Conservation (phyloP, 2,329 filamentous ascomycete species). For the Chaetomiaceae sp. region DNA sequence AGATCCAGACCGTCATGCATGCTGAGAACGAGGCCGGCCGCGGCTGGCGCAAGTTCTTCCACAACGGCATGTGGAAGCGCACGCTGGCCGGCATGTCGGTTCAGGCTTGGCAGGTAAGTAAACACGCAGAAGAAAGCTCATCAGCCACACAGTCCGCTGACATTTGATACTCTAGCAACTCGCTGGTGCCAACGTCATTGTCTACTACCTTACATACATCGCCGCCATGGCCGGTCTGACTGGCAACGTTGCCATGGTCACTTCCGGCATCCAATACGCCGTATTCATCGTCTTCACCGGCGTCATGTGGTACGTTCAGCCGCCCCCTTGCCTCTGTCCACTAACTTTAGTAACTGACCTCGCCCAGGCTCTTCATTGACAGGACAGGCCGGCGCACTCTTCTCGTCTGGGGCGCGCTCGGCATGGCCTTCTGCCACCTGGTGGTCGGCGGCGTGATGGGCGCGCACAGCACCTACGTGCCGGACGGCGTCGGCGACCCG, state of each 20-base stretch:
- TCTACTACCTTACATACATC: conserved; percentile 56
- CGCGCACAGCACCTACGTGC: conserved; percentile 29
- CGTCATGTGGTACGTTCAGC: conserved; percentile 30
- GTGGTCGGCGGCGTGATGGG: conserved; percentile 40
- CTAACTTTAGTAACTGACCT: not conserved
- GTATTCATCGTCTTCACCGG: conserved; percentile 42
- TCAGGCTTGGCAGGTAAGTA: conserved; percentile 47
- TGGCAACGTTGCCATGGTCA: conserved; percentile 39
- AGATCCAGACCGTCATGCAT: conserved; percentile 39
- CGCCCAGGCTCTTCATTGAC: conserved; percentile 34
- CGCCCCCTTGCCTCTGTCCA: not conserved
- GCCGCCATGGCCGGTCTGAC: conserved; percentile 52
- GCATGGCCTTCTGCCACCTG: conserved; percentile 32
- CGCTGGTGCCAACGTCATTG: conserved; percentile 46
- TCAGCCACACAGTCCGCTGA: not conserved
- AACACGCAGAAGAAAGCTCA: no score
- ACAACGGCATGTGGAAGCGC: conserved; percentile 51
- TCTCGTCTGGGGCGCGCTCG: conserved; percentile 21
- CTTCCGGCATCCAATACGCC: conserved; percentile 40
- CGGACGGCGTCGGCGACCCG: conserved; percentile 29
- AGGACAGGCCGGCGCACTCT: conserved; percentile 28
- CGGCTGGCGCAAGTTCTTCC: conserved; percentile 35
- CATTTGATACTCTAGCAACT: conserved; percentile 36
- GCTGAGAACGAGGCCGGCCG: conserved; percentile 31
- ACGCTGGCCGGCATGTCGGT: conserved; percentile 50